Conservation (phyloP, 768 basidiomycete genomes). For the Obba rivulosa region DNA sequence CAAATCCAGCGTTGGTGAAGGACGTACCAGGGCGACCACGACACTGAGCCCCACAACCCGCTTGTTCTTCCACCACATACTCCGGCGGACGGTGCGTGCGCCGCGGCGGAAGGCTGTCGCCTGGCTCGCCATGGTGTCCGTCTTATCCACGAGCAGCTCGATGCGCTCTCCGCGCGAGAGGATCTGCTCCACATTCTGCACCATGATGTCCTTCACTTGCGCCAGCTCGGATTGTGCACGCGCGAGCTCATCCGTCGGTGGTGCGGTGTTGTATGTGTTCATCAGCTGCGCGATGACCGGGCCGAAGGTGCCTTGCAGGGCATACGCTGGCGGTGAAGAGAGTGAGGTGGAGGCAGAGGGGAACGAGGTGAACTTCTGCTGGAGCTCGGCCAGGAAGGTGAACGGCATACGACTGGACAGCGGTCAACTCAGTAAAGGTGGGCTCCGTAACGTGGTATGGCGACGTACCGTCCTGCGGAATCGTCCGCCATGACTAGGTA, state of each 20-base stretch:
- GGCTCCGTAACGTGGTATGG: too few species aligned
- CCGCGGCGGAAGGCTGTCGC: constrained; percentile 91
- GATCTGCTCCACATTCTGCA: constrained; percentile 97
- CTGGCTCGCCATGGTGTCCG: constrained; percentile 90
- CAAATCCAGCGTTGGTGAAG: constrained; percentile 5
- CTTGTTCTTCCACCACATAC: constrained; percentile 89
- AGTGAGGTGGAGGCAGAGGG: constrained; percentile 50
- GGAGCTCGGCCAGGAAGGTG: constrained; percentile 84
- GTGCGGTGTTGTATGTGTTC: constrained; percentile 84
- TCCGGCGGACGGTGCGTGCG: constrained; percentile 72
- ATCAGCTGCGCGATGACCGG: constrained; percentile 68
- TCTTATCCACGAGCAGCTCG: constrained; percentile 95
- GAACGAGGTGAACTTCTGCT: constrained; percentile 65
- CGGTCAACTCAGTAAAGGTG: background rate
- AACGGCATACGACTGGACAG: constrained; percentile 79
- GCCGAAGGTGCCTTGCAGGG: constrained; percentile 67
- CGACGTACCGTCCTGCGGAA: constrained; percentile 71
- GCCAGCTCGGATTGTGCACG: constrained; percentile 86
- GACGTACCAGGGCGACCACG: constrained; percentile 64
- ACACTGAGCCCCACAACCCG: constrained; percentile 63
- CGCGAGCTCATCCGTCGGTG: constrained; percentile 82
- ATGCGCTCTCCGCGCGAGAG: constrained; percentile 92
- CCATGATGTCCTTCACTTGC: constrained; percentile 96
- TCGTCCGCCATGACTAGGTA: constrained; percentile 96
- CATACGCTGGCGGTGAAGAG: constrained; percentile 46